Evolutionary conservation across 2,329 filamentous ascomycete genomes (phyloP).

Genomic region (Zymoseptoria brevis): DNA sequence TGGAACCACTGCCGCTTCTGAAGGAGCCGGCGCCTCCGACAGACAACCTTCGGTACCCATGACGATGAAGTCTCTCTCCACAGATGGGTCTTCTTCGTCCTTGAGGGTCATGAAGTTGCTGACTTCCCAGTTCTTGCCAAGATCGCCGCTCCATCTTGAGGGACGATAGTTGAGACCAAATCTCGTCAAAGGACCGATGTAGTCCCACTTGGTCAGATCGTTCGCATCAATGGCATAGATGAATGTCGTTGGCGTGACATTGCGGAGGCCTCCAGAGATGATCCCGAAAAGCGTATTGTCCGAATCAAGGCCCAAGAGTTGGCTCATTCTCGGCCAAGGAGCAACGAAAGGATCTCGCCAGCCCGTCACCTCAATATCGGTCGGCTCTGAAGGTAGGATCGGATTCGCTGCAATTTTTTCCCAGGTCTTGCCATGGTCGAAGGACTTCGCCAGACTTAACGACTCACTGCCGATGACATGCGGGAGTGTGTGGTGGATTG

Average conservation of each 20-base stretch:
- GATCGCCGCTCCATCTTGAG: slow-evolving; percentile 43
- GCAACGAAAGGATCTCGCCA: slow-evolving; percentile 38
- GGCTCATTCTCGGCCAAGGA: slow-evolving; percentile 25
- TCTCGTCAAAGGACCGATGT: slow-evolving; percentile 37
- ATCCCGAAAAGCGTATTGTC: slow-evolving; percentile 37
- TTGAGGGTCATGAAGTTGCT: slow-evolving; percentile 40
- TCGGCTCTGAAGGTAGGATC: slow-evolving; percentile 31
- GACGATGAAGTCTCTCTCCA: slow-evolving; percentile 36
- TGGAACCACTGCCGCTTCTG: slow-evolving; percentile 17
- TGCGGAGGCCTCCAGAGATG: slow-evolving; percentile 41
- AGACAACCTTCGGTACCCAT: slow-evolving; percentile 41
- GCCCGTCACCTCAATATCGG: slow-evolving; percentile 31
- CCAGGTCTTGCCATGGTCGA: slow-evolving; percentile 34
- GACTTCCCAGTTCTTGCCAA: slow-evolving; percentile 47
- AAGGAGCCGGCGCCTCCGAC: slow-evolving; percentile 11
- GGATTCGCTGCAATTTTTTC: slow-evolving; percentile 31
- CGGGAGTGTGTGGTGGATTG: slow-evolving; percentile 35
- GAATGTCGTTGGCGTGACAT: slow-evolving; percentile 39
- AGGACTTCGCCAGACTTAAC: slow-evolving; percentile 33
- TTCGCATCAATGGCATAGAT: slow-evolving; percentile 37
- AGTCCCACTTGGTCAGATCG: slow-evolving; percentile 40
- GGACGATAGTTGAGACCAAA: slow-evolving; percentile 33
- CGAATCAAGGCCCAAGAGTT: slow-evolving; percentile 9
- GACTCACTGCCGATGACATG: slow-evolving; percentile 33
- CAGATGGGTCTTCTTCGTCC: slow-evolving; percentile 22